Evolutionary conservation across 176 grass and related monocot genomes (phyloP).

Genomic region (Phragmites australis): DNA sequence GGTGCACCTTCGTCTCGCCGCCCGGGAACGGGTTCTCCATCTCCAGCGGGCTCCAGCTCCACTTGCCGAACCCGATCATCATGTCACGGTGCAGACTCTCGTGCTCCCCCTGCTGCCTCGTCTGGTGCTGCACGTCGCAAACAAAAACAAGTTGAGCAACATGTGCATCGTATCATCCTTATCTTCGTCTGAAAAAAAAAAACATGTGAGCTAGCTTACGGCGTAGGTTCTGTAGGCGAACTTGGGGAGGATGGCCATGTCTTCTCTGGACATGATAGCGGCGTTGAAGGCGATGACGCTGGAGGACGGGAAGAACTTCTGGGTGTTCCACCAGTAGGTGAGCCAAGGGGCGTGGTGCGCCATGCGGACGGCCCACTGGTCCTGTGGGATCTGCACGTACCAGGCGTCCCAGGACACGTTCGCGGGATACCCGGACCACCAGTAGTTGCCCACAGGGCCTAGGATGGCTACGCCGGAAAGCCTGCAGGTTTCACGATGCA

Average conservation of each 20-base stretch:
- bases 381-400: slow-evolving; percentile 60
- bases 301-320: slow-evolving; percentile 71
- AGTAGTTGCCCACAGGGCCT: slow-evolving; percentile 76
- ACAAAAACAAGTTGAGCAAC: too few species aligned
- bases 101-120: slow-evolving; percentile 63
- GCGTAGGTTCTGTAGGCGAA: slow-evolving; percentile 29
- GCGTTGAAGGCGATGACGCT: slow-evolving; percentile 53
- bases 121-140: slow-evolving; percentile 33
- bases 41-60: slow-evolving; percentile 71
- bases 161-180: neutral
- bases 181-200: neutral
- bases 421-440: slow-evolving; percentile 76
- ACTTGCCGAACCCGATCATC: slow-evolving; percentile 65
- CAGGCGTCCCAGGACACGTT: slow-evolving; percentile 62
- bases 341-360: slow-evolving; percentile 80
- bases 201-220: slow-evolving; percentile 16
- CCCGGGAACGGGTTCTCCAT: slow-evolving; percentile 74
- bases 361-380: slow-evolving; percentile 73
- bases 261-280: slow-evolving; percentile 41
- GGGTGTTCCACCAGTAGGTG: slow-evolving; percentile 89
- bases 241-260: slow-evolving; percentile 51
- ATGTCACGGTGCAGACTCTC: slow-evolving; percentile 67
- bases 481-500: slow-evolving; percentile 16
- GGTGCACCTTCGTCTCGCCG: slow-evolving; percentile 62
- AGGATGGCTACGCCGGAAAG: slow-evolving; percentile 68